A percentile compares a stretch with the other conserved stretches of the same genome.
Evolutionary conservation across 2,329 filamentous ascomycete genomes (phyloP).

Genomic region (Fusarium sp.): DNA sequence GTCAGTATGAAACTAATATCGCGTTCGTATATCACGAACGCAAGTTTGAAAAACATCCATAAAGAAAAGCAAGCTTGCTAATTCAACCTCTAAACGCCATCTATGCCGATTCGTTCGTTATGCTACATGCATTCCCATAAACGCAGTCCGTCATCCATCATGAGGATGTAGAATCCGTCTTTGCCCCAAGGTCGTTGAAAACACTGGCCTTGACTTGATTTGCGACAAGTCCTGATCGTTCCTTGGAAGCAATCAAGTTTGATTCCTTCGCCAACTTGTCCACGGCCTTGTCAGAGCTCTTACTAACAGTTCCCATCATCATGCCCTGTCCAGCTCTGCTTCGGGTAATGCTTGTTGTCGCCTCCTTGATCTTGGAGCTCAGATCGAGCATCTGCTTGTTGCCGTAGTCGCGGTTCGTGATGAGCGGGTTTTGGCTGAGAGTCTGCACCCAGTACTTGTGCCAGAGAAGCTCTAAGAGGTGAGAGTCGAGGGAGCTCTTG

Average conservation of each 20-base stretch:
- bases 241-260: constrained; percentile 72
- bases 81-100: constrained; percentile 50
- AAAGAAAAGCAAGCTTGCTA: constrained; percentile 23
- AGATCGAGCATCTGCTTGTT: constrained; percentile 94
- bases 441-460: constrained; percentile 99
- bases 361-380: constrained; percentile 82
- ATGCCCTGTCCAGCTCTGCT: constrained; percentile 47
- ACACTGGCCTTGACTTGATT: constrained; percentile 73
- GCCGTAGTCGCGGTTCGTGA: constrained; percentile 92
- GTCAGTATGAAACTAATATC: background rate
- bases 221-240: constrained; percentile 73
- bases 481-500: constrained; percentile 90
- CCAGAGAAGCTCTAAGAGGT: constrained; percentile 90
- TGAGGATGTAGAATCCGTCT: constrained; percentile 33
- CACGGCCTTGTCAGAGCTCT: constrained; percentile 61
- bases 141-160: constrained; percentile 23
- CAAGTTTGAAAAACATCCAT: background rate
- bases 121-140: constrained; percentile 43
- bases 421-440: constrained; percentile 87
- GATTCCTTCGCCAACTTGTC: constrained; percentile 72
- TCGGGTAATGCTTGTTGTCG: constrained; percentile 57
- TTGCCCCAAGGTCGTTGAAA: constrained; percentile 62
- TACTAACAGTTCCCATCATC: constrained; percentile 44
- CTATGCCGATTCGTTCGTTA: constrained; percentile 43
- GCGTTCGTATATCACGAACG: background rate